Evolutionary conservation across 768 basidiomycete genomes (phyloP), one percentile per base, ranked within the genome.

Genomic region (Phaffia tasmanica): DNA sequence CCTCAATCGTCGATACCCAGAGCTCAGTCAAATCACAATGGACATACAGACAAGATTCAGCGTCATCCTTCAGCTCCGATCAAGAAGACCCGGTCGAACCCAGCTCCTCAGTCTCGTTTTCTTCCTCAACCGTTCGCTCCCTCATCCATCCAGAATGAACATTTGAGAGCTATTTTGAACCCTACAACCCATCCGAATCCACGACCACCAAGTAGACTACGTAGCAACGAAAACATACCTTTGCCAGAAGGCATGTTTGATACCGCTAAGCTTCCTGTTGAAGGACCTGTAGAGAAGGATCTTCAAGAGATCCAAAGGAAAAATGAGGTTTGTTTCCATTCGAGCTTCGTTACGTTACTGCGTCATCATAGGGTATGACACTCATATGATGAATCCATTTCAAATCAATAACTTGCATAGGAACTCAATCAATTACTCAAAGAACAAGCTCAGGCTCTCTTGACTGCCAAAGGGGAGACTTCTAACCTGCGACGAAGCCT

Each of bases 391-490:
- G 27, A 15, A 30, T 35, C 30, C 42, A 32, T 50, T 16, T 48
- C 11, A n/a, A 30, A 14, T 6, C 16, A 16, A 23, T 18, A 19
- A 6, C 27, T 27, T 63, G 11, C 8, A 7, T 32, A 63, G 62
- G 62, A 47, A 19, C n/a, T 64, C 5, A 56, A 51, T n/a, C 53
- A 56, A 2, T 23, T 56, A 48, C 32, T 64, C 1, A 49, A 57
- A 27, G 35, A 56, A 14, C 35, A 56, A 21, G 57, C 29, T 8
- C 54, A 64, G 25, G 54, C 30, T 6, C 25, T 56, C 21, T n/a
- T 64, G n/a, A 56, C 42, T 16, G 63, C 63, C 7, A 64, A 64
- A 35, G 63, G 63, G 23, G 63, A 64, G 54, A n/a, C 63, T 1
- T 25, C 50, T 21, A 64, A 54, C 30, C 42, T 64, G 1, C 35